Percentiles rank a stretch among this genome's conserved stretches.
These are phyloP conservation scores for Phytophthora ohioensis DNA, from an alignment of 352 stramenopile genomes.

Conservation along the genomic window DNA sequence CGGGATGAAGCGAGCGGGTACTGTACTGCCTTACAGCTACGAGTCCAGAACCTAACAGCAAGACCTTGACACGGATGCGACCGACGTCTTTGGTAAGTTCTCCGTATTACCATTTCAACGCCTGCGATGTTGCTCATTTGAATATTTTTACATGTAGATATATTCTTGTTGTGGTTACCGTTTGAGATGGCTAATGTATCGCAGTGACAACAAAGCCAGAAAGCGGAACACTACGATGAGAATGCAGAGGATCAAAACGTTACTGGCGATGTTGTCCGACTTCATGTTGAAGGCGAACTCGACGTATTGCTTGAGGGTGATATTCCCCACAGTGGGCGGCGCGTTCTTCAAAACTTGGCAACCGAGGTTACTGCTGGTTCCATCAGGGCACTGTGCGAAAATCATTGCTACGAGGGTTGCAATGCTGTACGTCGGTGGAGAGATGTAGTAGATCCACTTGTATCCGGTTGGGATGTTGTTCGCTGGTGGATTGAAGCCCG, in stretches of 20 bases:
- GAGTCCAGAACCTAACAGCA: too few species aligned
- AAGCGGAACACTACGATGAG: constrained; percentile 62
- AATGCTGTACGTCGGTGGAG: constrained; percentile 57
- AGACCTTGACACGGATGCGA: too few species aligned
- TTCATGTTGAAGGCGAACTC: constrained; percentile 51
- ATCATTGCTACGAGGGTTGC: constrained; percentile 46
- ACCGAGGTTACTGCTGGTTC: constrained; percentile 23
- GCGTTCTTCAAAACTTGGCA: constrained; percentile 42
- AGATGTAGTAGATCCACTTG: constrained; percentile 71
- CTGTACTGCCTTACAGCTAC: too few species aligned
- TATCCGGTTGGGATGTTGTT: constrained; percentile 54
- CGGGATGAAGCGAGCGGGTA: too few species aligned
- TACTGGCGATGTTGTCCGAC: constrained; percentile 38
- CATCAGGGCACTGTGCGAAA: constrained; percentile 48
- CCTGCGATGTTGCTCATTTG: too few species aligned
- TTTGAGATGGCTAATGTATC: constrained; percentile 67
- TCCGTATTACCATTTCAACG: too few species aligned
- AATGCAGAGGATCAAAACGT: constrained; percentile 40
- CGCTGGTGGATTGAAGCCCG: constrained; percentile 57
- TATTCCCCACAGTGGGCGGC: constrained; percentile 36
- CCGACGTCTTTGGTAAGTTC: too few species aligned
- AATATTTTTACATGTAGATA: constrained; percentile 15
- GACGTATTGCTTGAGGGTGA: constrained; percentile 56
- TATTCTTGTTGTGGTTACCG: constrained; percentile 1
- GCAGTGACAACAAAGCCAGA: constrained; percentile 53